phyloP scores from a whole-genome alignment of 768 basidiomycete genomes.

The Chalciporus sphaerocephalus region DNA sequence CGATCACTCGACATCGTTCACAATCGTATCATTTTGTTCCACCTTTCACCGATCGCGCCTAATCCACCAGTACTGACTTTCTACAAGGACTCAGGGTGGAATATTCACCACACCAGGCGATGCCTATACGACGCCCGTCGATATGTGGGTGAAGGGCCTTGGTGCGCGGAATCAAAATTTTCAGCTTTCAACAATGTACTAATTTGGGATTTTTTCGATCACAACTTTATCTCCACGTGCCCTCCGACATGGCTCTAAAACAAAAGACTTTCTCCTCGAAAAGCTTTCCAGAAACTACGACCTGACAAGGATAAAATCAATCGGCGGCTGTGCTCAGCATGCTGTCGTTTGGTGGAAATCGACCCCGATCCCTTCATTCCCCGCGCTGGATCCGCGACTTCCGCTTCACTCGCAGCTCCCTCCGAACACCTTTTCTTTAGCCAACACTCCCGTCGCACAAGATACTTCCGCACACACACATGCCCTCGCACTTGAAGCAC shows the following conservation, averaged over 20 bases:
- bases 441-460: constrained; percentile 71
- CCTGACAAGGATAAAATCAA: constrained; percentile 63
- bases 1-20: not conserved
- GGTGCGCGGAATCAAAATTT: constrained; percentile 72
- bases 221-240: constrained; percentile 29
- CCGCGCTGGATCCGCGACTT: constrained; percentile 66
- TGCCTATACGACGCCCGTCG: constrained; percentile 82
- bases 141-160: constrained; percentile 87
- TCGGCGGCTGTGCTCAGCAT: constrained; percentile 79
- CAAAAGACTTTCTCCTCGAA: constrained; percentile 67
- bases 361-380: constrained; percentile 66
- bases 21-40: not conserved
- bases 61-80: constrained; percentile 17
- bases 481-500: constrained; percentile 67
- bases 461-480: constrained; percentile 80
- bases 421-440: constrained; percentile 61
- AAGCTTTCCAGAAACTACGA: constrained; percentile 70
- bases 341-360: constrained; percentile 88
- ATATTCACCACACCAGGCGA: constrained; percentile 85
- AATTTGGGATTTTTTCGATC: constrained; percentile 36
- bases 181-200: constrained; percentile 34
- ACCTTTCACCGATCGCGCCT: constrained; percentile 10
- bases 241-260: constrained; percentile 19
- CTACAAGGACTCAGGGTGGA: constrained; percentile 71
- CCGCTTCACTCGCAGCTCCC: constrained; percentile 67